Base-by-base conservation (phyloP, 257 asterid genomes). In the Jasminum sambac region DNA sequence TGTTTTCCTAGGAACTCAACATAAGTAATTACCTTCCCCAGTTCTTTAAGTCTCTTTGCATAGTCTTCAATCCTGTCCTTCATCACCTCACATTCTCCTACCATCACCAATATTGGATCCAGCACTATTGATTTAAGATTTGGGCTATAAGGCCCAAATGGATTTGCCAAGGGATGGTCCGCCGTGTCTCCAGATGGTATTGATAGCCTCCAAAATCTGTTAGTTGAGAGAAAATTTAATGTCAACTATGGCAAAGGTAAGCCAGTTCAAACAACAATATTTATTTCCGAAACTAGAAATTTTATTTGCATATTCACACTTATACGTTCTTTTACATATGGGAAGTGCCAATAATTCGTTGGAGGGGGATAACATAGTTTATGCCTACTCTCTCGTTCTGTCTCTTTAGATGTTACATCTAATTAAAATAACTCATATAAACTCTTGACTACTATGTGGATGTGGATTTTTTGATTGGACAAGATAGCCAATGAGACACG, bases 181-280 rank as follows among this genome's bases (percentile, higher is more conserved):
- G 83, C 40, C 11, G 71, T 84, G 14, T 63, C 77, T 58, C 94
- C 97, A 23, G 5, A 37, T 6, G 97, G 94, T 34, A 88, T 11
- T 44, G 93, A 77, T 19, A 90, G 42, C 84, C 94, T 86, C 96
- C 97, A 90, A 74, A 90, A 86, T 69, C 97, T 90, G 71, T 50
- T 14, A 0, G 9, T 6, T 34, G 26, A 25, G 34, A 63, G 46
- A 43, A 55, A 55, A 19, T 21, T 55, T 23, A 48, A 48, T 6
- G 30, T 52, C 19, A 52, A 52, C 60, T 26, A 50, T 17, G 19
- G 12, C 9, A 3, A 16, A 14, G 6, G 58, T 5, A 44, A 44
- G 6, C 4, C n/a, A n/a, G n/a, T n/a, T n/a, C n/a, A n/a, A n/a
- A n/a, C n/a, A n/a, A n/a, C n/a, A n/a, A n/a, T n/a, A n/a, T n/a